Evolutionary conservation across 2,329 filamentous ascomycete species (phyloP).

Genomic region (Penicillium italicum): DNA sequence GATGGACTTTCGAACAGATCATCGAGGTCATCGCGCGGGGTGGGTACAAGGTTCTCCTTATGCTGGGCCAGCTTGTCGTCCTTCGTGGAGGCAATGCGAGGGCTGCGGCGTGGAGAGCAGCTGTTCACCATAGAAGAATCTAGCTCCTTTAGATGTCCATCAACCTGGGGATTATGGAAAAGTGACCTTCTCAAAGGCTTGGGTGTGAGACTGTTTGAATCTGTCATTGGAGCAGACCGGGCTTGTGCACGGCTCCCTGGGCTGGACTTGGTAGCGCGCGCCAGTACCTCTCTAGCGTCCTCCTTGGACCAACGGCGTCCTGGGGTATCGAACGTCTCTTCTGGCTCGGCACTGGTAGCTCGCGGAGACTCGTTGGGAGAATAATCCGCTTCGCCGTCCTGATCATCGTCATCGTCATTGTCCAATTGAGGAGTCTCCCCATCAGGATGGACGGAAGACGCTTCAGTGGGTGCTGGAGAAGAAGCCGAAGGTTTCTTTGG

Average conservation of each 20-base stretch:
- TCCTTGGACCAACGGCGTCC: conserved; percentile 37
- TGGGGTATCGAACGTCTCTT: conserved; percentile 37
- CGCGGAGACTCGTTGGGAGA: conserved; percentile 42
- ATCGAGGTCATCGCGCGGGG: conserved; percentile 52
- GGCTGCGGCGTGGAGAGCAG: conserved; percentile 45
- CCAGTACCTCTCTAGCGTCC: conserved; percentile 46
- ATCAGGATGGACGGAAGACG: conserved; percentile 38
- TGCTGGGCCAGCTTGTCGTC: conserved; percentile 41
- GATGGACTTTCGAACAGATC: conserved; percentile 62
- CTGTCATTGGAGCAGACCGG: conserved; percentile 36
- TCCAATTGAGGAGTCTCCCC: conserved; percentile 33
- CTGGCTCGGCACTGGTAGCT: conserved; percentile 48
- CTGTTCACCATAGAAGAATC: conserved; percentile 42
- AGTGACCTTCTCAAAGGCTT: conserved; percentile 49
- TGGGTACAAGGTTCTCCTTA: conserved; percentile 56
- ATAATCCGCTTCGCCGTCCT: conserved; percentile 32
- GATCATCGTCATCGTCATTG: conserved; percentile 35
- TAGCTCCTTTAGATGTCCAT: conserved; percentile 36
- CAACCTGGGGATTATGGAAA: conserved; percentile 40
- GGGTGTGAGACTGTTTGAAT: conserved; percentile 54
- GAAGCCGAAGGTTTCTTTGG: conserved; percentile 34
- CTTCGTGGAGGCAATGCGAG: conserved; percentile 35
- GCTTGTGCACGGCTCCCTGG: conserved; percentile 52
- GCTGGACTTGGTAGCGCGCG: conserved; percentile 59
- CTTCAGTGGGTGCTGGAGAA: conserved; percentile 38